Percentiles rank a stretch among this genome's conserved stretches.
Conservation (phyloP, 1,139 yeast genomes). For the Pichia sp. region DNA sequence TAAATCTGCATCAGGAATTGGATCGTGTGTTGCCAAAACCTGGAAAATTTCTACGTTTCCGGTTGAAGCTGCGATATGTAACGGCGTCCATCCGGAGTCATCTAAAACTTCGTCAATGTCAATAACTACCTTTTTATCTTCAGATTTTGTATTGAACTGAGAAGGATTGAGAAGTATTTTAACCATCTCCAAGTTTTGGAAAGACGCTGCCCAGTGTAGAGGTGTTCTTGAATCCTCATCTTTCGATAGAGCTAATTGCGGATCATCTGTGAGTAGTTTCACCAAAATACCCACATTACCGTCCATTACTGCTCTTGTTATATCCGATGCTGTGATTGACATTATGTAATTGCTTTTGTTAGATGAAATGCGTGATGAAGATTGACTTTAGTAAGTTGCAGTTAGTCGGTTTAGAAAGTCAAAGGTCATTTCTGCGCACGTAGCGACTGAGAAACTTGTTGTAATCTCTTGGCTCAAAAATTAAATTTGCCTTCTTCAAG, state of each 20-base stretch:
- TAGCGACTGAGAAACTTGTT: too few species aligned
- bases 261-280: conserved; percentile 40
- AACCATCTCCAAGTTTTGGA: conserved; percentile 49
- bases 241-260: conserved; percentile 36
- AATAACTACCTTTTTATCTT: conserved; percentile 25
- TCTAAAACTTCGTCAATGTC: conserved; percentile 68
- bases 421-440: too few species aligned
- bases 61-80: conserved; percentile 73
- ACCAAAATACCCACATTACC: conserved; percentile 45
- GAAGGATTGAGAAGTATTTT: conserved; percentile 40
- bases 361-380: too few species aligned
- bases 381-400: too few species aligned
- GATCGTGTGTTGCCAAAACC: conserved; percentile 34
- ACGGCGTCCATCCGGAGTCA: conserved; percentile 80
- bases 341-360: conserved; percentile 11
- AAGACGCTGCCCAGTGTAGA: conserved; percentile 84
- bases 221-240: conserved; percentile 81
- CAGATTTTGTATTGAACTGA: conserved; percentile 11
- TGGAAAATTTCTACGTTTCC: conserved; percentile 55
- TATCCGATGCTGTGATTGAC: conserved; percentile 25
- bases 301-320: conserved; percentile 57
- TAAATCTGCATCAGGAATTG: conserved; percentile 40
- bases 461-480: too few species aligned
- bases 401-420: too few species aligned
- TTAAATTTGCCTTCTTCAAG: too few species aligned